Evolutionary conservation across 225 moss, liverwort and hornwort genomes (phyloP), one percentile per base, ranked within the genome.

Genomic region (Sphagnum contortum): DNA sequence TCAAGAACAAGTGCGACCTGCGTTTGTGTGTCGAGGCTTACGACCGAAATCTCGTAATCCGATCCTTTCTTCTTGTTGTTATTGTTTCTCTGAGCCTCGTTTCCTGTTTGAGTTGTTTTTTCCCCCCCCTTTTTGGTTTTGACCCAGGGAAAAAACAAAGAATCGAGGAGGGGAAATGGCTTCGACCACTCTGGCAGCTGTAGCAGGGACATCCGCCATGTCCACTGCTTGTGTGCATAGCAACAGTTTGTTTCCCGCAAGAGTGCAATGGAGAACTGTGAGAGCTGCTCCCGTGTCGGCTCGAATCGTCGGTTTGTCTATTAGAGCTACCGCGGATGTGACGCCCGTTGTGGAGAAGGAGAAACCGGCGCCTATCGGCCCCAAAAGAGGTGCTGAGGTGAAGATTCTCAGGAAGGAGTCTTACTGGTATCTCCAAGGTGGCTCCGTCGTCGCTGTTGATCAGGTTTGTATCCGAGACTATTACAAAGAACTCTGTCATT

Each of bases 381-480:
- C 84, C 12, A 81, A 85, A 73, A 69, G 84, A 44, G 81, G 84
- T 44, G 63, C 64, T 46, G 47, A 0, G 4, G 94, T 94, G 48
- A 94, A 89, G 82, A 77, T 94, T 62, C 45, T 87, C 65, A 83
- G 94, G 65, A 83, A 79, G 45, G 91, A 91, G 80, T 87, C 87
- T 12, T 94, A 91, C 80, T 94, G 93, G 93, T 83, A 72, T 76
- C 75, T 75, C n/a, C 88, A 91, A 61, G 71, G 70, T 48, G 91
- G 94, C 61, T 83, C 83, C 62, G 91, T 89, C 49, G 89, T 89
- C 9, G 79, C 88, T 4, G 87, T 94, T 12, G 91, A 94, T 71
- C 89, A 94, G 86, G 88, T 86, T 58, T 46, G 57, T 7, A 12
- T 9, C 45, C 9, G 10, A 48, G 5, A 45, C 29, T 29, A 29